Evolutionary conservation across 169 alveolate genomes (phyloP).

Genomic region (Perkinsus marinus): DNA sequence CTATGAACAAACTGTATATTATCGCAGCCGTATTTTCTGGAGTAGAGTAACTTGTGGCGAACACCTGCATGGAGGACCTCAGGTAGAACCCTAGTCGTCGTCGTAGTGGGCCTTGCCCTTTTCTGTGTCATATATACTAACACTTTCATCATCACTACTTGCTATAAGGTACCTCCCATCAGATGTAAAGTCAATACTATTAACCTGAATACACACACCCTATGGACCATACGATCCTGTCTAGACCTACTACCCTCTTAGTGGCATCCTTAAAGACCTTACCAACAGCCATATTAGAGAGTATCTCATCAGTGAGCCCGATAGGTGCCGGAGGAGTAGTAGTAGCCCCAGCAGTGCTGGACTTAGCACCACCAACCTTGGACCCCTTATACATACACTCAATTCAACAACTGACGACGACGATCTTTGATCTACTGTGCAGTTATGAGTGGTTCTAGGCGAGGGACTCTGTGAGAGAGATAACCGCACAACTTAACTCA

Average conservation of each 20-base stretch:
- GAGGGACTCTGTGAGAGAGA: too few species aligned
- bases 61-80: background rate
- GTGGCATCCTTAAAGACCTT: background rate
- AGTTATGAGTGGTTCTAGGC: too few species aligned
- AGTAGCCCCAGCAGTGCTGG: background rate
- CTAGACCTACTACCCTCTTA: background rate
- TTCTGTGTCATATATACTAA: background rate
- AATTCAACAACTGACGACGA: too few species aligned
- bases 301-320: background rate
- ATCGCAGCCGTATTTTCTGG: background rate
- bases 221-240: background rate
- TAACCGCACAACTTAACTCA: too few species aligned
- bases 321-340: background rate
- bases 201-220: background rate
- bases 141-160: background rate
- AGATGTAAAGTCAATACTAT: background rate
- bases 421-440: too few species aligned
- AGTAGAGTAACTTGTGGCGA: background rate
- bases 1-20: background rate
- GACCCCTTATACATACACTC: too few species aligned
- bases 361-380: too few species aligned
- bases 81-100: background rate
- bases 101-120: too few species aligned
- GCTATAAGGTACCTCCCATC: background rate
- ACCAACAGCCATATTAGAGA: background rate